A percentile compares a stretch with the other conserved stretches of the same genome.
Conservation (phyloP, 306 rosid species). For the Acacia melanoxylon region DNA sequence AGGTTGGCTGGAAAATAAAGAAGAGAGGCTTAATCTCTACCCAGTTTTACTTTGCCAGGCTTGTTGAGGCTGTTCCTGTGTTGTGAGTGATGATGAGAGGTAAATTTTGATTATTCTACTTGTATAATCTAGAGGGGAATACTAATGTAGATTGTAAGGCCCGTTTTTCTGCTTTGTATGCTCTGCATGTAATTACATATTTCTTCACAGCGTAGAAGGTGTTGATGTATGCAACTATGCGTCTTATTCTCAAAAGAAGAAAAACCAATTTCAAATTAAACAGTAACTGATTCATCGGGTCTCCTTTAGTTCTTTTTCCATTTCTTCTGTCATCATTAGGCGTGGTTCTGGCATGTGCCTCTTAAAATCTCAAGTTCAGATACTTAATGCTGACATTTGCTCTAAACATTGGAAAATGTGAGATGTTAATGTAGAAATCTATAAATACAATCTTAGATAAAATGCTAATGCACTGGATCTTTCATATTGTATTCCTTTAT, state of each 20-base stretch:
- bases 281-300: not conserved
- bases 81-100: conserved; percentile 38
- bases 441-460: not conserved
- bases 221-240: conserved; percentile 19
- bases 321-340: conserved; percentile 1
- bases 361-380: not conserved
- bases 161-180: conserved; percentile 26
- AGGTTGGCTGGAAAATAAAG: conserved; percentile 85
- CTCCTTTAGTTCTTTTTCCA: not conserved
- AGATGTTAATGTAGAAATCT: not conserved
- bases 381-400: not conserved
- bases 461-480: not conserved
- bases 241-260: not conserved
- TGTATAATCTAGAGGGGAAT: conserved; percentile 41
- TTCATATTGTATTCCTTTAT: not conserved
- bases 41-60: conserved; percentile 88
- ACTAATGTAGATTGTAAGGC: conserved; percentile 47
- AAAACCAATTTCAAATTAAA: conserved; percentile 17
- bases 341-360: not conserved
- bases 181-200: conserved; percentile 36
- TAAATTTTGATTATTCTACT: conserved; percentile 41
- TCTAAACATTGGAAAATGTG: not conserved
- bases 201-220: conserved; percentile 23
- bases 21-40: conserved; percentile 80
- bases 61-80: conserved; percentile 90